Evolutionary conservation across 345 rosid genomes (phyloP).

Genomic region (Triadica sebifera): DNA sequence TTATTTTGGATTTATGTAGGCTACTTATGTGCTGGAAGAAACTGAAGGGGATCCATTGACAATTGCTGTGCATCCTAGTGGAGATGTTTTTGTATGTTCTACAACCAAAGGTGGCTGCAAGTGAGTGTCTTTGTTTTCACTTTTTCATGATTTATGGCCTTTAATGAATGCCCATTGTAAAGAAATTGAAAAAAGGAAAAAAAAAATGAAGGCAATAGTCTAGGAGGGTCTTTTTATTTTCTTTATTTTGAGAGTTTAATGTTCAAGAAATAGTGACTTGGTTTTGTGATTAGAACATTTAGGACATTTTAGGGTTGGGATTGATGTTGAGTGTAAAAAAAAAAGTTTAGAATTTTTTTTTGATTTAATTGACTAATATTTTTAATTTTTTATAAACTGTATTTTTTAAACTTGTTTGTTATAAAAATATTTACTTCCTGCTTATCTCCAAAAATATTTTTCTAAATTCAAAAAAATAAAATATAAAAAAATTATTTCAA

Average conservation of each 20-base stretch:
- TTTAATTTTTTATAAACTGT: no score
- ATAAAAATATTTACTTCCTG: no score
- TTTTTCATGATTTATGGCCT: neutral
- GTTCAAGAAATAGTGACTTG: neutral
- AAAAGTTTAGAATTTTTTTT: no score
- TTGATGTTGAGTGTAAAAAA: no score
- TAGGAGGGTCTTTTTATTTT: neutral
- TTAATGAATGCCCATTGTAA: neutral
- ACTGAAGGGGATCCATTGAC: conserved; percentile 67
- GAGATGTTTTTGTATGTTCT: conserved; percentile 78
- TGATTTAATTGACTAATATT: no score
- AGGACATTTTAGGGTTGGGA: no score
- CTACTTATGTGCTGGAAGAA: conserved; percentile 57
- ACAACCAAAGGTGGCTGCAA: conserved; percentile 81
- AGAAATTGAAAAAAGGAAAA: neutral
- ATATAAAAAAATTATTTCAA: no score
- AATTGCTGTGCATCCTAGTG: conserved; percentile 76
- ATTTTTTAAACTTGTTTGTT: no score
- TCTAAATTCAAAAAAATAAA: no score
- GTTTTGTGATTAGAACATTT: neutral
- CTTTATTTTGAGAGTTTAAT: neutral
- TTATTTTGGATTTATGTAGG: conserved; percentile 34
- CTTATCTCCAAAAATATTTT: no score
- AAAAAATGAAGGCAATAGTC: neutral
- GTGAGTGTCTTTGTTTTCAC: conserved; percentile 39